Evolutionary conservation across 805 yeast genomes (phyloP).

Genomic region (Lipomyces anomalus): DNA sequence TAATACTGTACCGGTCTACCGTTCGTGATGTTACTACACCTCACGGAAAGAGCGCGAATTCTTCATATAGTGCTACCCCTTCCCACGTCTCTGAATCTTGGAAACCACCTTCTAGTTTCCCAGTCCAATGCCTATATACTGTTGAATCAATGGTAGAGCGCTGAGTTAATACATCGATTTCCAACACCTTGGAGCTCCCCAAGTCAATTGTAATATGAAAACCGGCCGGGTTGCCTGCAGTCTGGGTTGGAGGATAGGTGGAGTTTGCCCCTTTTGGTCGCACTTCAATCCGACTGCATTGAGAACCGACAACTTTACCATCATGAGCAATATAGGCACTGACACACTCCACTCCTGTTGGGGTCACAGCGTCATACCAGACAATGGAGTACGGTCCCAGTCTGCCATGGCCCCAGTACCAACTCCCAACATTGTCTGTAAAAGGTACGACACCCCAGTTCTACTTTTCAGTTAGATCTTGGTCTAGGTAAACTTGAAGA

Average conservation of each 20-base stretch:
- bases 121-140: too few relatives aligned
- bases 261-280: neutral
- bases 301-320: neutral
- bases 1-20: too few relatives aligned
- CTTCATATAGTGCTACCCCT: too few relatives aligned
- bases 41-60: too few relatives aligned
- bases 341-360: neutral
- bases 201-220: neutral
- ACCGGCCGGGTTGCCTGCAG: neutral
- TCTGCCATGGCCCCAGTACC: constrained; percentile 11
- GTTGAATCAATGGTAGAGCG: too few relatives aligned
- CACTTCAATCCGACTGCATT: neutral
- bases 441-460: constrained; percentile 5
- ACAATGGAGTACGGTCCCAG: constrained; percentile 10
- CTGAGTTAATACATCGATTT: neutral
- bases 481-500: too few relatives aligned
- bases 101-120: too few relatives aligned
- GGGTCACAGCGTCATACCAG: constrained; percentile 5
- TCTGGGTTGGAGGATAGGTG: neutral
- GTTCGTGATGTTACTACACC: too few relatives aligned
- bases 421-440: neutral
- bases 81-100: too few relatives aligned
- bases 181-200: neutral
- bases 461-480: too few relatives aligned
- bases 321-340: constrained; percentile 7